These are phyloP conservation scores for Kodamaea anthophila DNA, from an alignment of 1,139 yeast genomes.

Conservation along the genomic window DNA sequence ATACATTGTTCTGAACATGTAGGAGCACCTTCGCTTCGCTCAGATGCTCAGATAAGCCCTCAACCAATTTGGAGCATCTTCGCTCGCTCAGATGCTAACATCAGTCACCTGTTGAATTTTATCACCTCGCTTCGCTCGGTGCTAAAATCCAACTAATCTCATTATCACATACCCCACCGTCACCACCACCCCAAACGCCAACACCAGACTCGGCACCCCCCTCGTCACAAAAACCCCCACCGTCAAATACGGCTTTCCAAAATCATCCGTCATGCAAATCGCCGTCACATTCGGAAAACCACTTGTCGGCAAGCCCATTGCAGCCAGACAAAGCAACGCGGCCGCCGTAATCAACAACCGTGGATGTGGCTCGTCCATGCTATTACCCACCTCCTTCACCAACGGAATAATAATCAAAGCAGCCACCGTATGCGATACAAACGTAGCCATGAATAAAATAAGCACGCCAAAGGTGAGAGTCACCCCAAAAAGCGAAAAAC, in stretches of 20 bases:
- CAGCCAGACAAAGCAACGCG: slow-evolving; percentile 63
- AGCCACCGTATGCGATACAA: slow-evolving; percentile 73
- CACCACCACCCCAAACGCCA: slow-evolving; percentile 51
- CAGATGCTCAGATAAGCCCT: too few species aligned
- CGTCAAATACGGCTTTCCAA: slow-evolving; percentile 62
- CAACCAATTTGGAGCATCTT: too few species aligned
- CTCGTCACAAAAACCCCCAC: slow-evolving; percentile 62
- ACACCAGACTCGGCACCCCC: slow-evolving; percentile 62
- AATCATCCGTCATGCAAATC: slow-evolving; percentile 66
- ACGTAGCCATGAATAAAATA: slow-evolving; percentile 63
- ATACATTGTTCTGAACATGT: too few species aligned
- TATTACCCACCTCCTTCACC: slow-evolving; percentile 62
- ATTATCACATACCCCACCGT: slow-evolving; percentile 65
- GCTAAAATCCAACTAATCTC: slow-evolving; percentile 39
- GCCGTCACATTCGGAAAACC: slow-evolving; percentile 83
- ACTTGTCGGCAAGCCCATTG: slow-evolving; percentile 73
- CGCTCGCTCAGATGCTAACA: too few species aligned
- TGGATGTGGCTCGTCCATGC: slow-evolving; percentile 50
- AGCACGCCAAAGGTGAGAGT: slow-evolving; percentile 61
- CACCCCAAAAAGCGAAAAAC: slow-evolving; percentile 53
- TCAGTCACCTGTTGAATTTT: too few species aligned
- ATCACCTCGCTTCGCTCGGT: slow-evolving; percentile 1
- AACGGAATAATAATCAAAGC: slow-evolving; percentile 68
- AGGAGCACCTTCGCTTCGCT: too few species aligned
- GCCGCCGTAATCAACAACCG: slow-evolving; percentile 61